These are phyloP conservation scores for Juglanconis sp. DNA, from an alignment of 2,329 filamentous ascomycete species.

Conservation along the genomic window DNA sequence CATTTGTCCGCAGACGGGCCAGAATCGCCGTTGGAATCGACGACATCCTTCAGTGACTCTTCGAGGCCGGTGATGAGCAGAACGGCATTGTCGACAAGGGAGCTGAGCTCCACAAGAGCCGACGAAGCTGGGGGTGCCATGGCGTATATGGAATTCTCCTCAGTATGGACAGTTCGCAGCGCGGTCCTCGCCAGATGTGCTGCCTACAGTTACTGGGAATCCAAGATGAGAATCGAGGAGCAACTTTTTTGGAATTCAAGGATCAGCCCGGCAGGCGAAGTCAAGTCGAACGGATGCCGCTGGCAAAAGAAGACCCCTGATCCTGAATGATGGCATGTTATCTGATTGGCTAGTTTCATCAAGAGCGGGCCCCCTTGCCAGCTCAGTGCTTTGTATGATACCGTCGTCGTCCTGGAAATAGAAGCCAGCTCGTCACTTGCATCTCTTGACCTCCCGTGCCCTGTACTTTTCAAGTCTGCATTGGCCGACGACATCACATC, in stretches of 20 bases:
- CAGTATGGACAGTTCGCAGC: background rate
- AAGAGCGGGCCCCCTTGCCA: background rate
- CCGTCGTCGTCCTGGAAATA: background rate
- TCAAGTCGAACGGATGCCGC: background rate
- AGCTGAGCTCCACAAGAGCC: conserved; percentile 22
- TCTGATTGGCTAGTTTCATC: background rate
- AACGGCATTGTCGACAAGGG: conserved; percentile 24
- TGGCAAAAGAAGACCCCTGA: background rate
- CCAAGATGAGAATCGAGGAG: conserved; percentile 5
- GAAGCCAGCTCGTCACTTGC: conserved; percentile 12
- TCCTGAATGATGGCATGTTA: no score
- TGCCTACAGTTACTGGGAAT: background rate
- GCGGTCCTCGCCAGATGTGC: background rate
- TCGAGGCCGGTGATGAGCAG: conserved; percentile 21
- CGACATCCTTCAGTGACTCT: conserved; percentile 10
- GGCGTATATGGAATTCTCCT: background rate
- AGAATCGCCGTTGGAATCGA: conserved; percentile 15
- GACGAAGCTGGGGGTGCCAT: conserved; percentile 9
- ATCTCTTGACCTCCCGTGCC: background rate
- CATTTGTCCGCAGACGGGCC: conserved; percentile 11
- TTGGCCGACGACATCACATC: background rate
- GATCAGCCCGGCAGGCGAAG: background rate
- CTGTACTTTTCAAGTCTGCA: background rate
- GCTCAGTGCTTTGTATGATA: background rate
- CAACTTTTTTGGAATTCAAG: conserved; percentile 1